A percentile compares a stretch with the other conserved stretches of the same genome.
These are phyloP conservation scores for Arxiozyma slooffiae DNA, from an alignment of 1,139 yeast species.

Conservation along the genomic window DNA sequence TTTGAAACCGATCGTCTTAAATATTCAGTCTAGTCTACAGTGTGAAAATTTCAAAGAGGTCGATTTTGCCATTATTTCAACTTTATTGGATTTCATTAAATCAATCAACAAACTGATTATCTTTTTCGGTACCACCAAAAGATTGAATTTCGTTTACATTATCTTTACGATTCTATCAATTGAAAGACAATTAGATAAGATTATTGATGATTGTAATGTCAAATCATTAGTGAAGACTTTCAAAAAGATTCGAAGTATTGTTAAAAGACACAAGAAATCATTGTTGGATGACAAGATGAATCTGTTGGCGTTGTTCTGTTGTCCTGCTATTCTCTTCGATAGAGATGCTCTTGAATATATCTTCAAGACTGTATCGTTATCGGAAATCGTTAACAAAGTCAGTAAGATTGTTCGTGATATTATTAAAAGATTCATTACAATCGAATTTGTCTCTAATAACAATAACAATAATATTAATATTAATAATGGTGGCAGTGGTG, in stretches of 20 bases:
- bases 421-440: constrained; percentile 10
- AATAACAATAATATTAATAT: not conserved
- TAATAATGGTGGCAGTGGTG: not conserved
- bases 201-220: constrained; percentile 7
- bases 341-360: constrained; percentile 12
- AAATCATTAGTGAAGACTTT: constrained; percentile 7
- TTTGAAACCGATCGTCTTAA: constrained; percentile 8
- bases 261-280: constrained; percentile 7
- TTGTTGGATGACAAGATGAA: constrained; percentile 11
- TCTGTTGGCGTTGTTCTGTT: constrained; percentile 13
- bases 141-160: constrained; percentile 11
- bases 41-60: constrained; percentile 6
- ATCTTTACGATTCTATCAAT: constrained; percentile 10
- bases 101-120: constrained; percentile 11
- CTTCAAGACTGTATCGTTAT: constrained; percentile 13
- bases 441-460: constrained; percentile 3
- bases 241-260: constrained; percentile 4
- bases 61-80: constrained; percentile 7
- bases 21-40: constrained; percentile 3
- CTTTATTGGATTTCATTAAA: constrained; percentile 5
- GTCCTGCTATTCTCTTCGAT: constrained; percentile 16
- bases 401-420: constrained; percentile 6
- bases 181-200: constrained; percentile 10
- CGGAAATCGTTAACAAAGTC: constrained; percentile 14
- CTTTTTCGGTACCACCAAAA: constrained; percentile 7